Conservation (phyloP, 2,329 filamentous ascomycete species). For the Blastomyces parvus region DNA sequence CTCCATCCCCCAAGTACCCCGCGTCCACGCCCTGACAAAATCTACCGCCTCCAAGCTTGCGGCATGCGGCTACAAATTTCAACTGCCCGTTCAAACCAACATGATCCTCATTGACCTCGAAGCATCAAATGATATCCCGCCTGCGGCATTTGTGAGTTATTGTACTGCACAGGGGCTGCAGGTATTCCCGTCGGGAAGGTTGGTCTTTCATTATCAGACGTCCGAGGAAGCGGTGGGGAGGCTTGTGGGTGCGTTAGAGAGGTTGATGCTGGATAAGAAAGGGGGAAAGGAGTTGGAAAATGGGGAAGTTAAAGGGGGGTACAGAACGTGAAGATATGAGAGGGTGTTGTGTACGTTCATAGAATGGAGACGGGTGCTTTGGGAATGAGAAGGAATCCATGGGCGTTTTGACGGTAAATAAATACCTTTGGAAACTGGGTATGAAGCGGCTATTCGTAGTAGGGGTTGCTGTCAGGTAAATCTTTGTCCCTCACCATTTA, state of each 20-base stretch:
- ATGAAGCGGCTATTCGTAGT: neutral
- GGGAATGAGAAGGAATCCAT: neutral
- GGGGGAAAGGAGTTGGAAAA: slow-evolving; percentile 16
- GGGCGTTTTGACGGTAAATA: neutral
- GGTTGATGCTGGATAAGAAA: slow-evolving; percentile 20
- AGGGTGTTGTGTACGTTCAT: neutral
- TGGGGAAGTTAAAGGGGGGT: slow-evolving; percentile 15
- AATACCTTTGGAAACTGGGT: neutral
- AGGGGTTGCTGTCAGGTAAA: neutral
- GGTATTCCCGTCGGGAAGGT: slow-evolving; percentile 18
- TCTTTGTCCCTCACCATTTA: neutral
- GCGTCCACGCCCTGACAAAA: slow-evolving; percentile 19
- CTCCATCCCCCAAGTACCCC: slow-evolving; percentile 18
- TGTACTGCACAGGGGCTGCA: slow-evolving; percentile 17
- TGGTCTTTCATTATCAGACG: slow-evolving; percentile 25
- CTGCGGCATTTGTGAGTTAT: slow-evolving; percentile 18
- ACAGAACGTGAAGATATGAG: slow-evolving; percentile 6
- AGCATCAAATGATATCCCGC: slow-evolving; percentile 15
- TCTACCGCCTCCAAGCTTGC: slow-evolving; percentile 17
- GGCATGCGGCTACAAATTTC: slow-evolving; percentile 19
- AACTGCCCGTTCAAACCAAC: slow-evolving; percentile 22
- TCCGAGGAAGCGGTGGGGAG: slow-evolving; percentile 17
- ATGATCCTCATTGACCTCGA: slow-evolving; percentile 23
- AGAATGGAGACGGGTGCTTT: neutral
- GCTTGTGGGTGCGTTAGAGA: slow-evolving; percentile 17